Evolutionary conservation across 306 rosid genomes (phyloP).

Genomic region (Cucumis melo): DNA sequence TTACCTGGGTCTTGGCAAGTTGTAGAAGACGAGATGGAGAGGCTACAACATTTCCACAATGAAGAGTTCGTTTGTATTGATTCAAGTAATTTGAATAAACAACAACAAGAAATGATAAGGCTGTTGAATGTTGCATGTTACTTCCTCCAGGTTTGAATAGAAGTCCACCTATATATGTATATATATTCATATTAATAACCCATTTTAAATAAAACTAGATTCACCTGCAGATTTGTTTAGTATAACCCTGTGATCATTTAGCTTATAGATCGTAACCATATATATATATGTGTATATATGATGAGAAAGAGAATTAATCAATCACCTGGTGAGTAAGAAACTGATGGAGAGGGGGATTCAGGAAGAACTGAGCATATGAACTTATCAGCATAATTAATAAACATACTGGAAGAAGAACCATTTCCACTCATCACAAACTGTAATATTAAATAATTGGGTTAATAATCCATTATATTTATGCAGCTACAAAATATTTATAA

Average conservation of each 20-base stretch:
- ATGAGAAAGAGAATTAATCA: background rate
- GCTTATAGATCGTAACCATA: no score
- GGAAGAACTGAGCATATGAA: slow-evolving; percentile 48
- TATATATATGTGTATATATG: no score
- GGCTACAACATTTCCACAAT: slow-evolving; percentile 34
- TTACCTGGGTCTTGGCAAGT: slow-evolving; percentile 37
- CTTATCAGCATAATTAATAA: slow-evolving; percentile 26
- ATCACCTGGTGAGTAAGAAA: slow-evolving; percentile 35
- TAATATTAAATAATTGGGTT: background rate
- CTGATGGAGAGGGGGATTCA: slow-evolving; percentile 29
- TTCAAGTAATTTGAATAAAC: slow-evolving; percentile 38
- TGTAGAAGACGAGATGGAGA: slow-evolving; percentile 29
- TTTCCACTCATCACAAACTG: background rate
- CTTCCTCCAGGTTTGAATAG: slow-evolving; percentile 48
- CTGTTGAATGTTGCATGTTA: slow-evolving; percentile 48
- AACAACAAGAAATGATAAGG: slow-evolving; percentile 37
- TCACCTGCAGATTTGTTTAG: no score
- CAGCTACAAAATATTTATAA: no score
- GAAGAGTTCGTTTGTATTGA: slow-evolving; percentile 23
- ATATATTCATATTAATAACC: no score
- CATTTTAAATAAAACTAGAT: no score
- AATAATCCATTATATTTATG: no score
- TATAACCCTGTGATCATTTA: no score
- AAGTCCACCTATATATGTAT: slow-evolving; percentile 19
- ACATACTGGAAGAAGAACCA: background rate